Percentiles rank a stretch among this genome's conserved stretches.
Evolutionary conservation across 352 stramenopile species (phyloP).

Genomic region (Globisporangium okanoganense): DNA sequence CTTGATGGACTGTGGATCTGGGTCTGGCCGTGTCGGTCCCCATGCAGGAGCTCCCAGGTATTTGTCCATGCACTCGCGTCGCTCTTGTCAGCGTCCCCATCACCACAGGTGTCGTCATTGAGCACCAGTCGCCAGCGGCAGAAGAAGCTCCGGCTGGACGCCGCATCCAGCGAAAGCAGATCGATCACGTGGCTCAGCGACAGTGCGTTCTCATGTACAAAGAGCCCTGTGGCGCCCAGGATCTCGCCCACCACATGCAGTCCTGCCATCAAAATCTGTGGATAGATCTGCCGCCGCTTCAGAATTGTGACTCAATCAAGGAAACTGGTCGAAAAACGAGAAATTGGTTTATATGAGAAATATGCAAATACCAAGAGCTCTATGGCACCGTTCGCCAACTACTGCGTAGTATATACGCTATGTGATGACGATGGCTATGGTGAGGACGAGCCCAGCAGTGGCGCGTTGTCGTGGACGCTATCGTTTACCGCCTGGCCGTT

Average conservation of each 20-base stretch:
- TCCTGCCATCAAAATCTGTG: slow-evolving; percentile 38
- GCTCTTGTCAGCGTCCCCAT: not conserved
- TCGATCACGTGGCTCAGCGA: slow-evolving; percentile 28
- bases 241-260: slow-evolving; percentile 51
- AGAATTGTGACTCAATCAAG: not conserved
- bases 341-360: not conserved
- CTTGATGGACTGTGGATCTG: slow-evolving; percentile 30
- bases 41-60: slow-evolving; percentile 38
- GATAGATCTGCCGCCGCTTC: not conserved
- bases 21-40: slow-evolving; percentile 36
- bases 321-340: not conserved
- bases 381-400: not conserved
- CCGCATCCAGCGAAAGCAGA: slow-evolving; percentile 36
- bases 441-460: slow-evolving; percentile 25
- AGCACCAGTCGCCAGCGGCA: slow-evolving; percentile 43
- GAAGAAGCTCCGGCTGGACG: slow-evolving; percentile 38
- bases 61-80: slow-evolving; percentile 1
- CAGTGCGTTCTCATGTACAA: slow-evolving; percentile 5
- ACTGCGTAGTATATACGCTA: not conserved
- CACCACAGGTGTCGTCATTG: not conserved
- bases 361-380: not conserved
- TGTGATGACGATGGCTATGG: slow-evolving; percentile 14
- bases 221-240: slow-evolving; percentile 34
- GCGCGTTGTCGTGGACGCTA: slow-evolving; percentile 25
- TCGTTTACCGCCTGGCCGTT: slow-evolving; percentile 17